A percentile compares a stretch with the other conserved stretches of the same genome.
Evolutionary conservation across 2,329 filamentous ascomycete genomes (phyloP).

Genomic region (Neoscytalidium dimidiatum): DNA sequence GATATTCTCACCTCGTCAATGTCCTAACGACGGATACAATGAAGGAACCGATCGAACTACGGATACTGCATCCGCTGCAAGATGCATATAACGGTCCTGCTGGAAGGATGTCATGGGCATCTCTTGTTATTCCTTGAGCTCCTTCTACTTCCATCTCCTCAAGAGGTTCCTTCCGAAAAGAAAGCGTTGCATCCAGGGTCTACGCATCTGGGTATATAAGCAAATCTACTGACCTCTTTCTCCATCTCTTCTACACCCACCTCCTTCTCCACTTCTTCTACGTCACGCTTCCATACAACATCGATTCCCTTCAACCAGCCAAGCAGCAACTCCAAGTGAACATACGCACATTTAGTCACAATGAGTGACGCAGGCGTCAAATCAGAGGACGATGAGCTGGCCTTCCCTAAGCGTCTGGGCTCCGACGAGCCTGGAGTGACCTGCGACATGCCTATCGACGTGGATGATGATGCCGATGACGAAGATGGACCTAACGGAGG

Average conservation of each 20-base stretch:
- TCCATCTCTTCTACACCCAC: not conserved
- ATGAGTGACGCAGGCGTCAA: not conserved
- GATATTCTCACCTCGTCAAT: no score
- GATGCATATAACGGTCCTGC: no score
- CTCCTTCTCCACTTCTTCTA: not conserved
- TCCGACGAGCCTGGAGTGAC: not conserved
- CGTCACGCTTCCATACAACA: not conserved
- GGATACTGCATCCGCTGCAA: no score
- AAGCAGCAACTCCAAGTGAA: not conserved
- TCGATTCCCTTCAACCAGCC: no score
- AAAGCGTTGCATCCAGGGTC: not conserved
- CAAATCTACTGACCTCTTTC: not conserved
- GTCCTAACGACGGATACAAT: no score
- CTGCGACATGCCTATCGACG: not conserved
- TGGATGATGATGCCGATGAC: not conserved
- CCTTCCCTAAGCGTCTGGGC: not conserved
- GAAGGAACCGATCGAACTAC: no score
- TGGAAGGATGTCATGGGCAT: no score
- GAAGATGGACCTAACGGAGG: no score
- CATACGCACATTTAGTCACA: no score
- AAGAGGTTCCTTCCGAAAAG: not conserved
- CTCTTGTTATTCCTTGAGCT: not conserved
- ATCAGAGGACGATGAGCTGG: not conserved
- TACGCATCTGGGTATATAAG: not conserved
- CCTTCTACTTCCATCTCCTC: not conserved